Evolutionary conservation across 2,329 filamentous ascomycete genomes (phyloP).

Genomic region (Paecilomyces niveus): DNA sequence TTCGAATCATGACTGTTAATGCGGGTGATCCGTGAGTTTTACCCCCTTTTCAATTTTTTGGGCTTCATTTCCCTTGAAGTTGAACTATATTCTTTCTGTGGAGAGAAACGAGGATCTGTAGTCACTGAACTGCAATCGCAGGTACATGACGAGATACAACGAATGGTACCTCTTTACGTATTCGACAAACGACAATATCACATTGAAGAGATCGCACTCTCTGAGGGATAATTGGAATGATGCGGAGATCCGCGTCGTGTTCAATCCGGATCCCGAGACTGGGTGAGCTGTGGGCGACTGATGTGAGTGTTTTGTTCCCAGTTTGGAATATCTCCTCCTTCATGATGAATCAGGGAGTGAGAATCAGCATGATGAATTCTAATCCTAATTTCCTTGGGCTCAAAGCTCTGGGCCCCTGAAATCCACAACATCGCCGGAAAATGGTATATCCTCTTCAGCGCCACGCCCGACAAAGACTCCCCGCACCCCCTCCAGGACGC

Average conservation of each 20-base stretch:
- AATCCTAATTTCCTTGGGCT: slow-evolving; percentile 37
- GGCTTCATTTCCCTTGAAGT: too few relatives aligned
- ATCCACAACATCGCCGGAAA: slow-evolving; percentile 39
- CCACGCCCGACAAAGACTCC: slow-evolving; percentile 39
- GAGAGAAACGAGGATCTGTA: not conserved
- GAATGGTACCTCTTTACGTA: slow-evolving; percentile 38
- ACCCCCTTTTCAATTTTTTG: too few relatives aligned
- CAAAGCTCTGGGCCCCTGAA: slow-evolving; percentile 46
- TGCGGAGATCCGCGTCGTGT: slow-evolving; percentile 29
- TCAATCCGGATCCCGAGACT: slow-evolving; percentile 24
- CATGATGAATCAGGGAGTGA: too few relatives aligned
- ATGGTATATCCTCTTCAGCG: slow-evolving; percentile 50
- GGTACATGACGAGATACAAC: slow-evolving; percentile 33
- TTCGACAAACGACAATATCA: slow-evolving; percentile 34
- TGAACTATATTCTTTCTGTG: too few relatives aligned
- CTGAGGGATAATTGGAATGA: slow-evolving; percentile 37
- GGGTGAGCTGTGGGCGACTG: slow-evolving; percentile 29
- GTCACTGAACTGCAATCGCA: not conserved
- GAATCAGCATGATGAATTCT: too few relatives aligned
- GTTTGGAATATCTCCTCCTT: slow-evolving; percentile 10
- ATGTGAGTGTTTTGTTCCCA: slow-evolving; percentile 9
- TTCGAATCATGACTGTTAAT: slow-evolving; percentile 32
- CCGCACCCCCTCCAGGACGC: slow-evolving; percentile 43
- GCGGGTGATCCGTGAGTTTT: slow-evolving; percentile 31
- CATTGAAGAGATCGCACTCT: slow-evolving; percentile 27